A percentile compares a stretch with the other conserved stretches of the same genome.
Evolutionary conservation across 306 rosid genomes (phyloP).

Genomic region (Corylus heterophylla): DNA sequence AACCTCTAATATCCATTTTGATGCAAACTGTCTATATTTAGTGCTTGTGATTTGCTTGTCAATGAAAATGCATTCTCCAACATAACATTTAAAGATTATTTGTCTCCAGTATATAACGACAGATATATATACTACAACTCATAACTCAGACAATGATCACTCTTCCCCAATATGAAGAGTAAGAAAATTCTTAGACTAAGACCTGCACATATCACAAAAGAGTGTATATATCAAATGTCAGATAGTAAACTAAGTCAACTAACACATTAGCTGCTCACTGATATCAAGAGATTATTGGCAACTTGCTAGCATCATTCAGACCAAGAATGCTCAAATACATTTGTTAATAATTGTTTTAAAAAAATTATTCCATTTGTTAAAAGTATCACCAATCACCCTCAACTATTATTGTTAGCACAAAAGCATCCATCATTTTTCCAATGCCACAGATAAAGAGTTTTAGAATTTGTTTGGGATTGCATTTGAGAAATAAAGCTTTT

Average conservation of each 20-base stretch:
- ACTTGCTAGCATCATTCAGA: neutral
- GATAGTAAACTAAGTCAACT: neutral
- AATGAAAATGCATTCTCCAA: neutral
- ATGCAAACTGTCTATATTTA: neutral
- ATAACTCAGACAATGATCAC: neutral
- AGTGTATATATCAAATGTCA: no score
- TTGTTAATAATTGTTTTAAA: no score
- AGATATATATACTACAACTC: no score
- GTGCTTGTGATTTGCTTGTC: neutral
- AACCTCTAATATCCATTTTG: neutral
- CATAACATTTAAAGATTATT: no score
- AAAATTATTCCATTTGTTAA: neutral
- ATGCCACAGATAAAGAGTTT: neutral
- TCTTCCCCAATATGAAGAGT: neutral
- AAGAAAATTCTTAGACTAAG: neutral
- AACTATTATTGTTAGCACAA: neutral
- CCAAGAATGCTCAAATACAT: neutral
- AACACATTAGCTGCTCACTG: neutral
- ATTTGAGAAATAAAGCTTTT: no score
- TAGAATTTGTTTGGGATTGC: no score
- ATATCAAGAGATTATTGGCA: neutral
- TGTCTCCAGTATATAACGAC: no score
- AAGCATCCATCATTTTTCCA: neutral
- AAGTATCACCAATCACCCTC: neutral
- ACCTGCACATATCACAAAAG: neutral